phyloP scores from a whole-genome alignment of 768 basidiomycete species.

The Mycena leptocephala region DNA sequence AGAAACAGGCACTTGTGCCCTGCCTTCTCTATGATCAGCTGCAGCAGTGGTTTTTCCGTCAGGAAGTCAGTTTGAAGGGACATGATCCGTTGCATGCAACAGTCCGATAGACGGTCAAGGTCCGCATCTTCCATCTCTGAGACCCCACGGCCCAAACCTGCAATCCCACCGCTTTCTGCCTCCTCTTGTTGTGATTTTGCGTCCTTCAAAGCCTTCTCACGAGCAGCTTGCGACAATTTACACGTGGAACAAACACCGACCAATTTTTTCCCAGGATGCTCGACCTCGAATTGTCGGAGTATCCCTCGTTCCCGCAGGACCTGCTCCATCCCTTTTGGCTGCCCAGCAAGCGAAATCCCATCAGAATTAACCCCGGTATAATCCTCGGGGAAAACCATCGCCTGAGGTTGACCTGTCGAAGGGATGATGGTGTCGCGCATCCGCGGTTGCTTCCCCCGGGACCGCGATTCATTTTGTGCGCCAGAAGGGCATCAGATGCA shows the following conservation, averaged over 20 bases:
- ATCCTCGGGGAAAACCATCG: constrained; percentile 1
- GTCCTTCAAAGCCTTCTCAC: constrained; percentile 16
- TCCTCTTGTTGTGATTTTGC: constrained; percentile 19
- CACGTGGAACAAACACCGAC: background rate
- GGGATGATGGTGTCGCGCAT: constrained; percentile 25
- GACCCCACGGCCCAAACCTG: background rate
- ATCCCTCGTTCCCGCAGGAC: constrained; percentile 23
- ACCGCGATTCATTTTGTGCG: constrained; percentile 19
- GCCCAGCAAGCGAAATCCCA: constrained; percentile 4
- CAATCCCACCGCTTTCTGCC: background rate
- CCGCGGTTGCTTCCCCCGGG: constrained; percentile 11
- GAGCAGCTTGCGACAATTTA: constrained; percentile 21
- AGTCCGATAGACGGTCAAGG: background rate
- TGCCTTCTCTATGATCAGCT: constrained; percentile 25
- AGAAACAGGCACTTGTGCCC: constrained; percentile 24
- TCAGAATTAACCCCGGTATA: background rate
- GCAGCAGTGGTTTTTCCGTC: constrained; percentile 14
- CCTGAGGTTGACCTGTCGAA: background rate
- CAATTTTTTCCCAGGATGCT: background rate
- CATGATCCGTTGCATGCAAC: constrained; percentile 23
- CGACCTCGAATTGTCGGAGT: background rate
- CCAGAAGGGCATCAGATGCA: constrained; percentile 1
- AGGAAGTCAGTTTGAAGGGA: constrained; percentile 16
- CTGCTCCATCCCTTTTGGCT: constrained; percentile 27
- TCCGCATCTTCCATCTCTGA: constrained; percentile 14